A percentile compares a stretch with the other conserved stretches of the same genome.
Conservation (phyloP, 305 asterid species). For the Solanum hybrid region DNA sequence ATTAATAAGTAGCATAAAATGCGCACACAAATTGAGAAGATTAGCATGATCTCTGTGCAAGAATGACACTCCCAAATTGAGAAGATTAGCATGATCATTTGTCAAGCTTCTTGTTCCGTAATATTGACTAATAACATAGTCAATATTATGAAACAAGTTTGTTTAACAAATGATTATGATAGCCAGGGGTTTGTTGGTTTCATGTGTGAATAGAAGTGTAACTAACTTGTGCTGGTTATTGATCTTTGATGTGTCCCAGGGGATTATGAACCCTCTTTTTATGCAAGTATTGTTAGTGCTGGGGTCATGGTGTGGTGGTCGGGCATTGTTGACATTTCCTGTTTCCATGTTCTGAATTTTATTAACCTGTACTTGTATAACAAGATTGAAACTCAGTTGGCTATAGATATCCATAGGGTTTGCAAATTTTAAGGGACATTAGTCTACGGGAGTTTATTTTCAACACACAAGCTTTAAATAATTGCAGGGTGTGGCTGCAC, state of each 20-base stretch:
- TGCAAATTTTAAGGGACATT: background rate
- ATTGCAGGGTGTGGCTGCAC: background rate
- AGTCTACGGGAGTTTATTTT: background rate
- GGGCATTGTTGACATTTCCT: background rate
- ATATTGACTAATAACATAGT: background rate
- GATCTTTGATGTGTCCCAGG: background rate
- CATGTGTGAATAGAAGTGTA: background rate
- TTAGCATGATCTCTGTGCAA: background rate
- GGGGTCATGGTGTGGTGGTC: background rate
- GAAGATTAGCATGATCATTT: background rate
- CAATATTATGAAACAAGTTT: background rate
- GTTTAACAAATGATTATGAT: background rate
- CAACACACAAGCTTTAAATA: background rate
- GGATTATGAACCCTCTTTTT: background rate
- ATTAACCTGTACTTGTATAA: background rate
- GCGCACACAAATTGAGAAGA: background rate
- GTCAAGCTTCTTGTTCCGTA: background rate
- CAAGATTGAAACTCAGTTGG: background rate
- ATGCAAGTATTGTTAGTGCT: background rate
- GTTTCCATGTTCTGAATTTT: background rate
- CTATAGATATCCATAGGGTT: background rate
- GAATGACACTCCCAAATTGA: background rate
- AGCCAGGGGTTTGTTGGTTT: background rate
- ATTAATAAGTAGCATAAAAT: background rate
- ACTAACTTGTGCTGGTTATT: background rate